Percentiles rank a stretch among this genome's conserved stretches.
Conservation (phyloP, 2,329 filamentous ascomycete species). For the Ustulina deusta region DNA sequence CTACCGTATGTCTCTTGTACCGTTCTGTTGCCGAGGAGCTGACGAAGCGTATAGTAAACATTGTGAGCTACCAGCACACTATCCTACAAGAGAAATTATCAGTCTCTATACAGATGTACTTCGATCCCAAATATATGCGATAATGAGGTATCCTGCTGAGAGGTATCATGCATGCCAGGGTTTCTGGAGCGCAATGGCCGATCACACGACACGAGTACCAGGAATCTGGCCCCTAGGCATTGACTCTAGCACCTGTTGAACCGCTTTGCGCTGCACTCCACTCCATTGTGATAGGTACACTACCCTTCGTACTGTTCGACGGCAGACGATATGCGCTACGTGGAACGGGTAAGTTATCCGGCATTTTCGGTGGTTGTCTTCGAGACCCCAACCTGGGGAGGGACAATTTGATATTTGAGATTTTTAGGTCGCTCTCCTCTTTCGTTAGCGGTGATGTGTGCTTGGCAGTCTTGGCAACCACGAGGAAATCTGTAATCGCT, state of each 20-base stretch:
- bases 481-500: constrained; percentile 41
- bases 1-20: constrained; percentile 18
- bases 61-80: neutral
- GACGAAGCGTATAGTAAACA: constrained; percentile 24
- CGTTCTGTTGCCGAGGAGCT: constrained; percentile 16
- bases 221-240: constrained; percentile 22
- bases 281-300: constrained; percentile 7
- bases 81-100: neutral
- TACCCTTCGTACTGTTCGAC: constrained; percentile 11
- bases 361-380: constrained; percentile 14
- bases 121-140: neutral
- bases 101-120: neutral
- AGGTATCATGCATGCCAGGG: constrained; percentile 29
- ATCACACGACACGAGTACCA: constrained; percentile 33
- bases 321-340: constrained; percentile 13
- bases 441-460: constrained; percentile 28
- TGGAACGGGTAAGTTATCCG: constrained; percentile 29
- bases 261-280: constrained; percentile 20
- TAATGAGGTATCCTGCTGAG: neutral
- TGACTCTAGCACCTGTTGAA: constrained; percentile 10
- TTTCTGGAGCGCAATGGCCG: constrained; percentile 26
- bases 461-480: constrained; percentile 48
- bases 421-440: constrained; percentile 25
- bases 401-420: constrained; percentile 37
- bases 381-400: constrained; percentile 26